Evolutionary conservation across 108 stramenopile species (phyloP), one percentile per base, ranked within the genome.

Genomic region (Pseudonitzschia delicatissima): DNA sequence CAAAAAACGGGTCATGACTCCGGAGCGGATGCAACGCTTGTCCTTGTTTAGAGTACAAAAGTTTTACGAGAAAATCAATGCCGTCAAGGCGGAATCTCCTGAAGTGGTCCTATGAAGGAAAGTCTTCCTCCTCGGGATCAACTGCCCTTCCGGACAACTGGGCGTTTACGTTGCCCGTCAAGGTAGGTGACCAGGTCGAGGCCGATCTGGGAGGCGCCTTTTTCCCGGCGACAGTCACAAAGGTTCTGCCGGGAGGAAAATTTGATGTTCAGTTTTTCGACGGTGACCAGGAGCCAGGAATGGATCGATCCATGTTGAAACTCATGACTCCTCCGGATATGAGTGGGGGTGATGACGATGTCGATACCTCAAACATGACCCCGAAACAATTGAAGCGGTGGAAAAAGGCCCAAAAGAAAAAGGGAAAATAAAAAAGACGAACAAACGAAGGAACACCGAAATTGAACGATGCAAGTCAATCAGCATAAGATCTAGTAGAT

Each of bases 121-220:
- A 45, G 23, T 23, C 71, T 4, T 15, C 34, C 18, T 18, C 45
- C 2, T 28, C 52, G 2, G 32, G n/a, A 33, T 11, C 45, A 31
- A 35, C 72, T 8, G 40, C 62, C 37, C 53, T 88, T 25, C 80
- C 87, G 17, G 73, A 77, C 1, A 73, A 89, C 50, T 87, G 87
- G 86, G 86, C 82, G 39, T 88, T 81, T 35, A 82, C 86, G 1
- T 35, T 81, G 45, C 77, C 81, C 8, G 61, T 89, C 12, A 79
- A 86, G 72, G 76, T 87, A 1, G 85, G 85, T 6, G 88, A 92
- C 59, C 68, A 81, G 35, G 88, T 89, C 20, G 88, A 92, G 57
- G 91, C 88, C n/a, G 88, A 90, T 64, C 75, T 92, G 20, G 91
- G 91, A 3, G 89, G 89, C 15, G 88, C 87, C n/a, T 88, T 87